Evolutionary conservation across 2,329 filamentous ascomycete genomes (phyloP), one percentile per base, ranked within the genome.

Genomic region (Diplodia intermedia): DNA sequence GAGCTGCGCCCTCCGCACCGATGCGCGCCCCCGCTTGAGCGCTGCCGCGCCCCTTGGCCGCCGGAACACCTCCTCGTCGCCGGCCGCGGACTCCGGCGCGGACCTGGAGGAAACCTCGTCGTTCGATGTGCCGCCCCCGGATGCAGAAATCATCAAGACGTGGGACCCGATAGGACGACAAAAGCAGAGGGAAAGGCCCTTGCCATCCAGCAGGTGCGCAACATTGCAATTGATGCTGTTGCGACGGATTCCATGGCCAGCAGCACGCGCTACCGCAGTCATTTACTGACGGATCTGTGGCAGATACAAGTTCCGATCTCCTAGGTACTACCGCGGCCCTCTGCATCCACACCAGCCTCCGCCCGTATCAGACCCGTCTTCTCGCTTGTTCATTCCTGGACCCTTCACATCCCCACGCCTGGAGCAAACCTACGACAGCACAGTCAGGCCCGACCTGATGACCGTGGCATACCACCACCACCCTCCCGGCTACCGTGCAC

Each of bases 281-380:
- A 31, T 47, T 26, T 36, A 55, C 15, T 65, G 53, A 61, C 56
- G 26, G 36, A 6, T 52, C 56, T 31, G 3, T 36, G 55, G 23
- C 70, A 97, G 94, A 86, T 99, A 98, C 83, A 92, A 97, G 81
- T 98, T 91, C 81, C 93, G 94, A 71, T 90, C 94, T 62, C 95
- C 95, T 71, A 95, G 94, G 82, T 99, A 94, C 86, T 90, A 97
- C 80, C 92, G 94, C 75, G 95, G 95, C 68, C 94, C 94, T 71
- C 86, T 98, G 29, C 94, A 98, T 78, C 95, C 95, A 62, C 89
- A 97, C 75, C 93, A 97, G 82, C 91, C 93, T 69, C 94, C 93
- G n/a, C 86, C 89, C 49, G 87, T 89, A 63, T 95, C 94, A 70
- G 92, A 97, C 75, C 94, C 94, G 0, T 87, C 90, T 33, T 97